Percentiles rank a stretch among this genome's conserved stretches.
Conservation (phyloP, 1,284 basidiomycete species). For the Cryptococcus amylolentus region DNA sequence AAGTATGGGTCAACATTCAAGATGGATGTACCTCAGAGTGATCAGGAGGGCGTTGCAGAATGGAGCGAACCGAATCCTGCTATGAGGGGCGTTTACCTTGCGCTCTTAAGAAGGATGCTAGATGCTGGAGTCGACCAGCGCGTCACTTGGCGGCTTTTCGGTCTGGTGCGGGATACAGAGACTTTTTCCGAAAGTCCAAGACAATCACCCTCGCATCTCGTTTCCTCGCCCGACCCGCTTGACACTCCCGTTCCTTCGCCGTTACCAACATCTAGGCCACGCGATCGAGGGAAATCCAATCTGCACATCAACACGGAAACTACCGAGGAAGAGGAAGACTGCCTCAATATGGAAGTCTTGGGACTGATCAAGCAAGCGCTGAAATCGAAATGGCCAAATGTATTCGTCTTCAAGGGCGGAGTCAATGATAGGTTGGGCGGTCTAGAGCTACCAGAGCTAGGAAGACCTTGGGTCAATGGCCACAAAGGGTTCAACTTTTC, state of each 20-base stretch:
- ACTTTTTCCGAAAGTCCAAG: constrained; percentile 3
- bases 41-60: constrained; percentile 2
- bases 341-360: constrained; percentile 40
- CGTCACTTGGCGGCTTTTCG: constrained; percentile 41
- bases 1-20: constrained; percentile 35
- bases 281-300: constrained; percentile 10
- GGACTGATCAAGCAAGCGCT: constrained; percentile 40
- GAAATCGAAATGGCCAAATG: constrained; percentile 37
- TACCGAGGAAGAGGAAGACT: constrained; percentile 14
- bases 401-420: constrained; percentile 38
- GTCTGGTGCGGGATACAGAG: constrained; percentile 17
- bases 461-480: constrained; percentile 35
- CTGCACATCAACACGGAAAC: constrained; percentile 14
- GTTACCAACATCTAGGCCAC: neutral
- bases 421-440: constrained; percentile 28
- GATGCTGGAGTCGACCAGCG: constrained; percentile 36
- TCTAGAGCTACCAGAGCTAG: constrained; percentile 35
- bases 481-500: constrained; percentile 46
- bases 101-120: constrained; percentile 31
- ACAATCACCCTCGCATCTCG: neutral
- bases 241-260: neutral
- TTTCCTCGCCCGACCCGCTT: constrained; percentile 1
- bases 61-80: constrained; percentile 22
- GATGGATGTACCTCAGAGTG: constrained; percentile 5
- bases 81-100: constrained; percentile 31